phyloP scores from a whole-genome alignment of 2,329 filamentous ascomycete species.

The Clonostachys solani region DNA sequence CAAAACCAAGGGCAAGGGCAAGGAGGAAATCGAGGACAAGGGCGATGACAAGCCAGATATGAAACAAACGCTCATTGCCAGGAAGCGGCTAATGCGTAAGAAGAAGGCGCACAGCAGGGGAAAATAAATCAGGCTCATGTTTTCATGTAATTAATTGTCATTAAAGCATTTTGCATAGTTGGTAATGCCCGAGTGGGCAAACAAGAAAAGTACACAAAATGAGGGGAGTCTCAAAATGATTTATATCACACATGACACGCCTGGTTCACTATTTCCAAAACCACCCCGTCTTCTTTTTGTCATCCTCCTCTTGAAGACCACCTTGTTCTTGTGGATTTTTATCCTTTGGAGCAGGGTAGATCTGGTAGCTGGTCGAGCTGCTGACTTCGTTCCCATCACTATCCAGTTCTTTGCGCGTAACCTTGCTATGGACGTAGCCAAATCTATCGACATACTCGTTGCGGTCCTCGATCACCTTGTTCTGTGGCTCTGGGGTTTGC shows the following conservation, averaged over 20 bases:
- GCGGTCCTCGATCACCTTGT: slow-evolving; percentile 28
- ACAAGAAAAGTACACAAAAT: neutral
- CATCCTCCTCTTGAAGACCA: neutral
- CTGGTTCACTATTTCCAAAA: slow-evolving; percentile 8
- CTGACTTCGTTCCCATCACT: slow-evolving; percentile 34
- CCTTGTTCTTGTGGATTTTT: slow-evolving; percentile 6
- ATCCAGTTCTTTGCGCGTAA: slow-evolving; percentile 32
- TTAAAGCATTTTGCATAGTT: neutral
- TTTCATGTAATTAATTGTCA: neutral
- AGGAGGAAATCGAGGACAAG: slow-evolving; percentile 22
- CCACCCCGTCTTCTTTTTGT: slow-evolving; percentile 5
- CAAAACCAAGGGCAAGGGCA: slow-evolving; percentile 20
- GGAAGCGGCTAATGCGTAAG: slow-evolving; percentile 77
- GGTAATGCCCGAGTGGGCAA: slow-evolving; percentile 2
- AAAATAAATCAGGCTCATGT: slow-evolving; percentile 12
- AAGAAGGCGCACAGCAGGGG: slow-evolving; percentile 47
- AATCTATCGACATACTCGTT: slow-evolving; percentile 36
- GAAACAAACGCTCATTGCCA: slow-evolving; percentile 75
- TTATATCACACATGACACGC: too few species aligned
- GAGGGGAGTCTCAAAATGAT: neutral
- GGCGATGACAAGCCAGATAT: slow-evolving; percentile 39
- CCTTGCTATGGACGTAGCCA: slow-evolving; percentile 36
- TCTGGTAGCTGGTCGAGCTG: slow-evolving; percentile 25
- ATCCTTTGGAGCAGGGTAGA: slow-evolving; percentile 16
- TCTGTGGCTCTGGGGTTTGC: slow-evolving; percentile 11